phyloP scores from a whole-genome alignment of 2,329 filamentous ascomycete genomes.

The Dactylella cylindrospora region DNA sequence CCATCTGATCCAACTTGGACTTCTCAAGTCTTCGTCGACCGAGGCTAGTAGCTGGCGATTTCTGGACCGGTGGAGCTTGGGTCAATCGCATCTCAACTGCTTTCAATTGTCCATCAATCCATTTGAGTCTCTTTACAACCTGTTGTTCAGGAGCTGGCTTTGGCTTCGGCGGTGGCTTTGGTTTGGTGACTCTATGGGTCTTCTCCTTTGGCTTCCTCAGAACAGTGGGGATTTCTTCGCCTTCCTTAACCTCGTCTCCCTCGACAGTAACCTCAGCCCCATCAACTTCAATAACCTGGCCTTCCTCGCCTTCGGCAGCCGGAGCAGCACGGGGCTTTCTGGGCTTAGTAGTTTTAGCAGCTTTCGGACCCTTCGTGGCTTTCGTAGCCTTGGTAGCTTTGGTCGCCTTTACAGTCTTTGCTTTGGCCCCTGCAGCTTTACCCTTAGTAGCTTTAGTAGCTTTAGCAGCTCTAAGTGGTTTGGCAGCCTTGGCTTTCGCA shows the following conservation, averaged over 20 bases:
- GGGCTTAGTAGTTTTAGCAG: slow-evolving; percentile 21
- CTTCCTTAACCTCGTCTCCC: slow-evolving; percentile 15
- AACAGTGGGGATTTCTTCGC: slow-evolving; percentile 18
- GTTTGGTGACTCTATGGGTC: slow-evolving; percentile 31
- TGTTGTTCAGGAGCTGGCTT: slow-evolving; percentile 39
- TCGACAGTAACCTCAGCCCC: background rate
- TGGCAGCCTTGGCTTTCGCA: slow-evolving; percentile 43
- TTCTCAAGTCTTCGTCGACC: slow-evolving; percentile 39
- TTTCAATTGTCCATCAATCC: slow-evolving; percentile 31
- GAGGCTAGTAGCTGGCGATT: slow-evolving; percentile 31
- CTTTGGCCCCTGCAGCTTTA: slow-evolving; percentile 6
- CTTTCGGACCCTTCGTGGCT: slow-evolving; percentile 40
- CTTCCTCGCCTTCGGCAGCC: slow-evolving; percentile 10
- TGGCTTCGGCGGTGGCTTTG: slow-evolving; percentile 32
- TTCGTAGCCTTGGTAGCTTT: slow-evolving; percentile 32
- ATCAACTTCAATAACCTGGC: slow-evolving; percentile 14
- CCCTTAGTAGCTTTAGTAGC: slow-evolving; percentile 11
- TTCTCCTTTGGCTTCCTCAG: slow-evolving; percentile 41
- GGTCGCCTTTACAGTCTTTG: slow-evolving; percentile 25
- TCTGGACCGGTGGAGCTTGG: slow-evolving; percentile 36
- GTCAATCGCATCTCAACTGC: slow-evolving; percentile 40
- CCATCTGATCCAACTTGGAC: slow-evolving; percentile 10
- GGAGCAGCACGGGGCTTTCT: slow-evolving; percentile 32
- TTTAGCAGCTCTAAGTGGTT: slow-evolving; percentile 14
- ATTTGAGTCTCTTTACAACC: slow-evolving; percentile 39